These are phyloP conservation scores for Fraxinus pennsylvanica DNA, from an alignment of 257 asterid genomes.

Conservation along the genomic window DNA sequence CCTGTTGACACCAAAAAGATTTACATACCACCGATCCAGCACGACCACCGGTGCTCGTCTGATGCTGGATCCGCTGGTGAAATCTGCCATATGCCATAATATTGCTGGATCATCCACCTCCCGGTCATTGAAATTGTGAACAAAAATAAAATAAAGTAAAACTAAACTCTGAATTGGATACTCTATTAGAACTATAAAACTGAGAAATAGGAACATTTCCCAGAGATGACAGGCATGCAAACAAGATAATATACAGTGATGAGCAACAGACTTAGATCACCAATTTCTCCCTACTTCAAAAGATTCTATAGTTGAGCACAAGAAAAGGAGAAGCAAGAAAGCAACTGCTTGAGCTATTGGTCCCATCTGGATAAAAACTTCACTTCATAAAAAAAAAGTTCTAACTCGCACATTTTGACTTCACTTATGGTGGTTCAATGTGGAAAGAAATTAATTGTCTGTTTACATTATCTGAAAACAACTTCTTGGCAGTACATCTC, in stretches of 20 bases:
- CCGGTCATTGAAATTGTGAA: background rate
- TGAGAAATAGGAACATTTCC: background rate
- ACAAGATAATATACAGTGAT: background rate
- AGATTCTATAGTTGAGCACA: background rate
- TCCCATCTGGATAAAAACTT: background rate
- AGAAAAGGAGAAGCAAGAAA: background rate
- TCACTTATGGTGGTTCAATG: background rate
- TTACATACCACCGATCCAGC: no score
- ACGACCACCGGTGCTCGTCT: no score
- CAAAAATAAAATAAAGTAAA: background rate
- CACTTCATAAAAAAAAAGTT: background rate
- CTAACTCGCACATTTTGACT: background rate
- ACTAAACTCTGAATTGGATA: background rate
- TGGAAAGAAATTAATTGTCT: background rate
- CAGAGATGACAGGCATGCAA: background rate
- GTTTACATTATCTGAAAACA: background rate
- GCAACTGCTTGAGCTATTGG: background rate
- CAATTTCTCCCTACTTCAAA: background rate
- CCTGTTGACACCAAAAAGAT: no score
- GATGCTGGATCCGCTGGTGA: no score
- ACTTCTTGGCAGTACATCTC: background rate
- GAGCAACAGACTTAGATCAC: background rate
- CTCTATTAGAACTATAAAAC: background rate
- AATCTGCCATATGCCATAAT: background rate
- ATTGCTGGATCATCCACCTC: background rate